Evolutionary conservation across 2,329 filamentous ascomycete species (phyloP).

Genomic region (Verticillium longisporum): DNA sequence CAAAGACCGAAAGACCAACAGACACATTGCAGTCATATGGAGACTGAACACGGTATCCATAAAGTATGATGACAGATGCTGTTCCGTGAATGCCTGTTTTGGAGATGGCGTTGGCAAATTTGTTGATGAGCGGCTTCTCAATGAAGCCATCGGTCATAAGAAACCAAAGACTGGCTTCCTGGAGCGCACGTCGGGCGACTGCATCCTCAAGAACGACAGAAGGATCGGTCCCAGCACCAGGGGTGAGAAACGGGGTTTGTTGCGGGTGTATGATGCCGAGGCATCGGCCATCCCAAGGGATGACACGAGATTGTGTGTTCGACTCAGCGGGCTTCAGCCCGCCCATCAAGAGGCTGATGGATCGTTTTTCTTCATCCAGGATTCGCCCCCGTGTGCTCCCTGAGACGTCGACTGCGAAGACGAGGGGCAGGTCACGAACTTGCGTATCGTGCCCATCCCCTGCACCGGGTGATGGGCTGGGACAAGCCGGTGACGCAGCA

Average conservation of each 20-base stretch:
- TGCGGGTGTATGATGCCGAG: not conserved
- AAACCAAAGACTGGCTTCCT: conserved; percentile 12
- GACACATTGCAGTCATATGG: conserved; percentile 12
- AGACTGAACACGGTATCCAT: conserved; percentile 1
- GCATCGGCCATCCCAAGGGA: not conserved
- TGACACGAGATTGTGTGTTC: not conserved
- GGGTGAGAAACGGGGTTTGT: not conserved
- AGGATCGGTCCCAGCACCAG: not conserved
- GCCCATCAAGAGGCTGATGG: not conserved
- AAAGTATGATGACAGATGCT: conserved; percentile 13
- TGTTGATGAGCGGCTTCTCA: not conserved
- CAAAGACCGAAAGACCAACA: conserved; percentile 14
- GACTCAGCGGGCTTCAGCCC: not conserved
- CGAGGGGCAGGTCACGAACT: not conserved
- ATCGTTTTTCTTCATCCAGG: not conserved
- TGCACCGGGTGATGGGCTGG: not conserved
- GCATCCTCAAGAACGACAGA: not conserved
- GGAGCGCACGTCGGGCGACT: not conserved
- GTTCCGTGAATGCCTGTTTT: conserved; percentile 12
- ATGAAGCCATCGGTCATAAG: conserved; percentile 16
- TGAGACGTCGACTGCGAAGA: not conserved
- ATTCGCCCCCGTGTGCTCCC: not conserved
- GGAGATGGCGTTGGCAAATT: conserved; percentile 11
- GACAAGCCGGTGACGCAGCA: not conserved
- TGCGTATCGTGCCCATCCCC: not conserved